phyloP scores from a whole-genome alignment of 140 eudicot species.

The Anethum foeniculum region DNA sequence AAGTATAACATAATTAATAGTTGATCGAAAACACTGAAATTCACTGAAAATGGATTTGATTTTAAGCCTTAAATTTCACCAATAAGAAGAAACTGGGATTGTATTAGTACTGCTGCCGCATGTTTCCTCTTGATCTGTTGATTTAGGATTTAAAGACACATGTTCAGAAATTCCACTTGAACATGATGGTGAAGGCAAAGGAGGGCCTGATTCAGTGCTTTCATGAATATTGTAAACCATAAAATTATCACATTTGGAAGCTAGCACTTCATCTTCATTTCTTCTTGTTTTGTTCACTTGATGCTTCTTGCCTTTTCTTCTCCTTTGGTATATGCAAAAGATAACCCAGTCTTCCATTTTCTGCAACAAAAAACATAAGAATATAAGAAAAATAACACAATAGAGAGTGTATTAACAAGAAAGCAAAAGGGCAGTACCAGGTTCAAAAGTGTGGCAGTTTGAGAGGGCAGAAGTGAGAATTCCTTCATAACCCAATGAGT shows the following conservation, averaged over 20 bases:
- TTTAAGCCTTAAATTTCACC: neutral
- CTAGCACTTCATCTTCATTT: neutral
- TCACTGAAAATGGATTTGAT: neutral
- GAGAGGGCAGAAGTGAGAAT: conserved; percentile 20
- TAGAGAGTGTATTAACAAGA: neutral
- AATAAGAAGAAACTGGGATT: neutral
- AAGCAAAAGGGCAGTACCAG: conserved; percentile 8
- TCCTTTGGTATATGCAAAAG: conserved; percentile 20
- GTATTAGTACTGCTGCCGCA: neutral
- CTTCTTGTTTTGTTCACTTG: neutral
- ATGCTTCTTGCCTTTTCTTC: neutral
- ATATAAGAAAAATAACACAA: neutral
- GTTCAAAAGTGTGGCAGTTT: neutral
- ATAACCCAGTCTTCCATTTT: conserved; percentile 31
- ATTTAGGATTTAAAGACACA: neutral
- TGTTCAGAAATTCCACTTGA: neutral
- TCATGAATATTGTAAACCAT: neutral
- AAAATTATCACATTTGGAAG: neutral
- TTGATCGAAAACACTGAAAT: neutral
- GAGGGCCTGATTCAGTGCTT: conserved; percentile 2
- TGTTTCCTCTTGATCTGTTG: conserved; percentile 1
- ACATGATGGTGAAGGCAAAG: neutral
- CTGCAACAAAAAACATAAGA: neutral
- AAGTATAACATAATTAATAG: neutral
- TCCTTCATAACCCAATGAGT: conserved; percentile 33